Base-by-base conservation (phyloP, 2,329 filamentous ascomycete species). In the Fusarium xyrophilum region DNA sequence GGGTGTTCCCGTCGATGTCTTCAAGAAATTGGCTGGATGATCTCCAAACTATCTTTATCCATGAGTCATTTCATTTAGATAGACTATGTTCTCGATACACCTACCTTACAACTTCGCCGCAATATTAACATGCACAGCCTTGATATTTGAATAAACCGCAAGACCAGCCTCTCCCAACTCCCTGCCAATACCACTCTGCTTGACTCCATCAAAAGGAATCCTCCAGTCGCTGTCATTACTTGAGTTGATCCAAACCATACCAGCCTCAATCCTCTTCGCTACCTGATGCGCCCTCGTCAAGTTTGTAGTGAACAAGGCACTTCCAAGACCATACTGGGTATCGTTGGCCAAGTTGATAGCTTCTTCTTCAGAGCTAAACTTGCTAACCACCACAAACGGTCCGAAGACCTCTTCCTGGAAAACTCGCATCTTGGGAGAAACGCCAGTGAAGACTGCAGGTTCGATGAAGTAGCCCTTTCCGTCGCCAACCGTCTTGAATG, bases 301-400 rank as follows among this genome's bases (percentile, higher is more conserved):
- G 71, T 89, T 84, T 58, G 85, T 80, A 0, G 84, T 90, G 69
- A 91, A 91, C 4, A 91, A 77, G 0, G 88, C 85, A 12, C 85
- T 84, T 4, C 85, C 88, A 1, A 91, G 82, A 3, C 88, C 88
- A 67, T 89, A 90, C 1, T 82, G 84, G 0, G 85, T 86, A 73
- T 89, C 77, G 43, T 84, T 84, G 19, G 82, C 82, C 59, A 82
- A 69, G 14, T 39, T 51, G 21, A 84, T 71, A 1, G 81, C 82
- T 35, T 84, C 80, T 6, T 76, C 76, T 60, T 83, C 82, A 0
- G 78, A 76, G 65, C 77, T 76, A 72, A 84, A 84, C 5, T 77
- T 74, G 7, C 77, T 78, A 6, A 84, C 76, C 6, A 79, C 78
- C 13, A 79, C 80, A 21, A 84, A 79, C 0, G 82, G 82, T 0